Base-by-base conservation (phyloP, 208 protist genomes). In the Porcisia deanei region DNA sequence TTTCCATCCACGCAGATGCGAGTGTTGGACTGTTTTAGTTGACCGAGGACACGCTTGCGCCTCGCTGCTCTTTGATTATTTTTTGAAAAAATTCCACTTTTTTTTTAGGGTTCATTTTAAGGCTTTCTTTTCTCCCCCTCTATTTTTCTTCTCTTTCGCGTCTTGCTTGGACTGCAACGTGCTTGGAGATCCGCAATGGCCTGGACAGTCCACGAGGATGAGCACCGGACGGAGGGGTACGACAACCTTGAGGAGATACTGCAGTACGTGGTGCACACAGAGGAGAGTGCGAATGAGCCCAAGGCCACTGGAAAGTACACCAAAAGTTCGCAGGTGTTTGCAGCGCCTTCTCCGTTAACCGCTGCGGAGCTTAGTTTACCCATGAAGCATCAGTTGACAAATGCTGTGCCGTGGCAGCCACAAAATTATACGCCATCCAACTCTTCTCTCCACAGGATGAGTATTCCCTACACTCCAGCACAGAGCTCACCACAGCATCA, bases 151-250 rank as follows among this genome's bases (percentile, higher is more conserved):
- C 16, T 45, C 39, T 12, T 41, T 45, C 39, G 20, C 61, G 3
- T 66, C 61, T 0, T 2, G 34, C 39, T 18, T 25, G 43, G 25
- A 49, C 22, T n/a, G 47, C 71, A 30, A 6, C 49, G 41, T 41
- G 14, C 22, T 49, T 37, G 30, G 8, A 39, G 16, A 45, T 47
- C 43, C 60, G 16, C 30, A 37, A 72, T 72, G 86, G 85, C 91
- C 66, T 97, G 90, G 92, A 95, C 90, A 61, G 92, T 97, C 63
- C 92, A 95, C 68, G 90, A 97, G 60, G 89, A 97, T 65, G 90
- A 94, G 71, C 93, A 93, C 82, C 89, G 68, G 63, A 82, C 64
- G 57, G 80, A 84, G n/a, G 86, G 84, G 39, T 80, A 78, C 78
- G 34, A 67, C 10, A 89, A 91, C 78, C 34, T 89, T 54, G 75